Evolutionary conservation across 2,329 filamentous ascomycete species (phyloP), one percentile per base, ranked within the genome.

Genomic region (Penicillium sp.): DNA sequence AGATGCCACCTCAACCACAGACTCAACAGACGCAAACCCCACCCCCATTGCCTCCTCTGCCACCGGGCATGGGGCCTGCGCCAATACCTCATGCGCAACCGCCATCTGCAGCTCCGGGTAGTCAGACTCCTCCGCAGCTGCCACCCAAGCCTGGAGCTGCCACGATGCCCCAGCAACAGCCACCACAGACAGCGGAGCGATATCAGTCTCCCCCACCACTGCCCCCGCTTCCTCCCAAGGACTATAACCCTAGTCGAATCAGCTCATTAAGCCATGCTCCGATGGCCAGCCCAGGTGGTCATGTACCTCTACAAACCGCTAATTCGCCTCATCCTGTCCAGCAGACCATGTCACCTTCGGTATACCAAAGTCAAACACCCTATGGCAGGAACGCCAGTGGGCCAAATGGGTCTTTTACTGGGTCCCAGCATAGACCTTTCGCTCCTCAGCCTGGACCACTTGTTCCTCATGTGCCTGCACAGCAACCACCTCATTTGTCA

Each of bases 11-110:
- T 47, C 71, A 71, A 38, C 63, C 71, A 23, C 66, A 67, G 42
- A 51, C 69, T 9, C 61, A 61, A 43, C 61, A 63, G 34, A 56
- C 58, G n/a, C 64, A 67, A 26, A 75, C 78, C 52, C 84, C 85
- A 45, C 87, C 88, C 29, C 85, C 86, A 12, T 72, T 88, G n/a
- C 88, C 88, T 53, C 88, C 88, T 49, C 77, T 88, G 16, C 89
- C 88, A 8, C 83, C 84, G 24, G 85, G 87, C 63, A 75, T 87
- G 53, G 74, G 77, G 42, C 69, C 69, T 61, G 51, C 67, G 54
- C 50, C 63, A 16, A 52, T 57, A 18, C 72, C 71, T 26, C 72
- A 45, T 31, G 48, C 75, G n/a, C 49, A 76, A 65, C 41, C 55
- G 26, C 45, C 56, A 21, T 48, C 60, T 21, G 55, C 60, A 15